phyloP scores from a whole-genome alignment of 1,284 basidiomycete genomes.

The Pseudozyma thailandica region DNA sequence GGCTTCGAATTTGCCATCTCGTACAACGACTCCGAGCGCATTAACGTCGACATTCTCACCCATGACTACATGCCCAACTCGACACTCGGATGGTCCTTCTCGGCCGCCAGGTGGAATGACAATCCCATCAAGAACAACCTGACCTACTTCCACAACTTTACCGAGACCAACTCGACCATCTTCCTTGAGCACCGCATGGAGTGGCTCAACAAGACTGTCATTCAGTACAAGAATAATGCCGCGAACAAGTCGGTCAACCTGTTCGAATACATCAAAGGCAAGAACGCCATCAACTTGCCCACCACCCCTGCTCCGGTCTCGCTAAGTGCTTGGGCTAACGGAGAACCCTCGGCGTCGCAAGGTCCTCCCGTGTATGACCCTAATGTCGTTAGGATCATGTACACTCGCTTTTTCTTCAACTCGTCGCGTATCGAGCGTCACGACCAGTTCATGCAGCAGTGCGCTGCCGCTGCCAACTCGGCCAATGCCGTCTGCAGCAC shows the following conservation, averaged over 20 bases:
- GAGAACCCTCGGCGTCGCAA: constrained; percentile 41
- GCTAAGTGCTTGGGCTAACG: constrained; percentile 52
- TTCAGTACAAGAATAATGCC: constrained; percentile 52
- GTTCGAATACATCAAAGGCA: constrained; percentile 25
- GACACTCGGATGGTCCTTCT: constrained; percentile 49
- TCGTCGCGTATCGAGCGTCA: constrained; percentile 46
- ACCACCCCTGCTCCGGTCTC: constrained; percentile 49
- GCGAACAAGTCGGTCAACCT: constrained; percentile 32
- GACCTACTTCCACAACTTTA: constrained; percentile 50
- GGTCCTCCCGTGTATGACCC: constrained; percentile 47
- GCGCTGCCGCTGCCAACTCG: constrained; percentile 24
- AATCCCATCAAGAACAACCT: constrained; percentile 39
- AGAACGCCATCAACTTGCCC: constrained; percentile 48
- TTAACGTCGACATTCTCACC: constrained; percentile 40
- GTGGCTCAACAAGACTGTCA: constrained; percentile 50
- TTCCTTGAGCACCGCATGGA: constrained; percentile 57
- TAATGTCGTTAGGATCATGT: constrained; percentile 47
- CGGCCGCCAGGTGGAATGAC: constrained; percentile 42
- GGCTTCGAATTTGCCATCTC: constrained; percentile 41
- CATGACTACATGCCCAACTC: constrained; percentile 50
- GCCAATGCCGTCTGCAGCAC: constrained; percentile 50
- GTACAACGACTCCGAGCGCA: constrained; percentile 47
- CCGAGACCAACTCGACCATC: constrained; percentile 22
- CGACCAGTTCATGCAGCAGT: constrained; percentile 43
- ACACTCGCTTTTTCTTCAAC: constrained; percentile 63